phyloP scores from a whole-genome alignment of 169 alveolate genomes.

The Eimeria necatrix region DNA sequence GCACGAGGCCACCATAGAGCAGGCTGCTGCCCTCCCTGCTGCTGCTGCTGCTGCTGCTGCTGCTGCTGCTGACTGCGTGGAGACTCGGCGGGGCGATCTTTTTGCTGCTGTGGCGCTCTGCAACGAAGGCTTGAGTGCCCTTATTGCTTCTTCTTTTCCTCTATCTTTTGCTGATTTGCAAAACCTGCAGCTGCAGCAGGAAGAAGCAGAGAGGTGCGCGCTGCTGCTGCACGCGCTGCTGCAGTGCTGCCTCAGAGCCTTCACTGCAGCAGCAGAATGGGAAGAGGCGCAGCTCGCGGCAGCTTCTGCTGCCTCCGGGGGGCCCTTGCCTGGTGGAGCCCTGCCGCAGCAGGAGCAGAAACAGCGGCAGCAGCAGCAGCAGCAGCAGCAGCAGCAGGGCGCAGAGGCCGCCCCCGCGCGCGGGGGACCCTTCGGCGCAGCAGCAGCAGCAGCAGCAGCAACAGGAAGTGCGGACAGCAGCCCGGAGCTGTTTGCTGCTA shows the following conservation, averaged over 20 bases:
- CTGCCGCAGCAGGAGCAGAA: neutral
- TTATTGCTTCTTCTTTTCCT: neutral
- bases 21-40: neutral
- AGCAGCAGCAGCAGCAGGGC: neutral
- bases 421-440: too few species aligned
- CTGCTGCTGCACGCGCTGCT: constrained; percentile 43
- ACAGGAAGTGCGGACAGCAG: too few species aligned
- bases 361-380: neutral
- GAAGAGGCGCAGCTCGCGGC: constrained; percentile 4
- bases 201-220: neutral
- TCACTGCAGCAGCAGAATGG: constrained; percentile 59
- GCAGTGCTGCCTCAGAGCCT: constrained; percentile 15
- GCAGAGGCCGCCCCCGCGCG: too few species aligned
- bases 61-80: neutral
- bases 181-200: neutral
- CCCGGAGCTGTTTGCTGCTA: neutral
- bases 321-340: neutral
- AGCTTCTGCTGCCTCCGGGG: too few species aligned
- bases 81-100: neutral
- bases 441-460: neutral
- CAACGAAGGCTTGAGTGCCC: neutral
- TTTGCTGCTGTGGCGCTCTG: neutral
- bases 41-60: constrained; percentile 33
- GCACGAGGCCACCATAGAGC: constrained; percentile 13
- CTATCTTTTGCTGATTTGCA: constrained; percentile 4